Base-by-base conservation (phyloP, 768 basidiomycete species). In the Lactarius sp. region DNA sequence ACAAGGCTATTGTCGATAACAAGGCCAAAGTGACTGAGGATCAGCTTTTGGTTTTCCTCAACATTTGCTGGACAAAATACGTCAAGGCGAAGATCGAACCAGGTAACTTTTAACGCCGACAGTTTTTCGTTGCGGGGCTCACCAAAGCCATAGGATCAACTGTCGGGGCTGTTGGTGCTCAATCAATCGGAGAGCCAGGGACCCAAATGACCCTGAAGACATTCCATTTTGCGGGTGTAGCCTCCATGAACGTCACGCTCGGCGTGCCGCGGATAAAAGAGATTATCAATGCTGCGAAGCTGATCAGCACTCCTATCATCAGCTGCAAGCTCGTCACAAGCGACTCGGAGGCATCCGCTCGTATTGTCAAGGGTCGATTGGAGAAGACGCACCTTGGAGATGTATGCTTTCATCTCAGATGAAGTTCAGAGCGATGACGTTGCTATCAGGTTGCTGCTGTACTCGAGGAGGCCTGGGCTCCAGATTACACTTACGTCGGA, bases 181-280 rank as follows among this genome's bases (percentile, higher is more conserved):
- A 99, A 72, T 98, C 97, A 1, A 98, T 99, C 67, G 97, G 97
- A 71, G 97, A 99, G 75, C 97, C 97, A 1, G 97, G 96, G 47
- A 99, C 97, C 0, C 97, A 99, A 73, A 99, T 99, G 97, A 98
- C 96, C 1, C 76, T 98, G 68, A 98, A 98, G 77, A 98, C 97
- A 60, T 99, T 99, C 85, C 97, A 99, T 81, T 99, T 98, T 75
- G 97, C 97, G 70, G 97, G 97, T 78, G 96, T 99, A 66, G 97
- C 97, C 8, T 96, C 95, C 42, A 99, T 98, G 97, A 98, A 98
- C 77, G 94, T 99, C 66, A 99, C 97, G 0, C 85, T 98, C 42
- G 97, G 97, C 75, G 97, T 98, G n/a, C 97, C 97, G 3, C 96
- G 97, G 71, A 98, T 99, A 77, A 98, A 98, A 75, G 97, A 99